Evolutionary conservation across 225 moss, liverwort and hornwort species (phyloP).

Genomic region (Pseudoscleropodium purum): DNA sequence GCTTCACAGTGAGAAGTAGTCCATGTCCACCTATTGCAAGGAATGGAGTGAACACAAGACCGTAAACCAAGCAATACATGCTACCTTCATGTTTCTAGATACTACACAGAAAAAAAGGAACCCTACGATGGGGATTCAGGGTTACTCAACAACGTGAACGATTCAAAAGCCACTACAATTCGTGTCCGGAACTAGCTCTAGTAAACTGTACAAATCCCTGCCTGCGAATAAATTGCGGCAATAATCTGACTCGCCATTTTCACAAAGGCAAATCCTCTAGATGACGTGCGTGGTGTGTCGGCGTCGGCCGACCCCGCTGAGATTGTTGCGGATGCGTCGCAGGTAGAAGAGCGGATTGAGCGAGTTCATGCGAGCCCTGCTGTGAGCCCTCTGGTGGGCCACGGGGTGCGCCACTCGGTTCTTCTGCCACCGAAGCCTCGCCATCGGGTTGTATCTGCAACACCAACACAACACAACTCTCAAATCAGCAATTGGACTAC

Average conservation of each 20-base stretch:
- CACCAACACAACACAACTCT: neutral
- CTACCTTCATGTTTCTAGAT: neutral
- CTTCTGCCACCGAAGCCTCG: neutral
- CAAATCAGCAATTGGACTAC: neutral
- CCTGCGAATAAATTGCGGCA: neutral
- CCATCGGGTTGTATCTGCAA: constrained; percentile 18
- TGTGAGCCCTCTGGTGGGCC: neutral
- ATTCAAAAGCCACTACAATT: neutral
- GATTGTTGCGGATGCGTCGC: constrained; percentile 24
- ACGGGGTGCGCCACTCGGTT: constrained; percentile 22
- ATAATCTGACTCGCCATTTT: neutral
- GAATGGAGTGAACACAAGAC: neutral
- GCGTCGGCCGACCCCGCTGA: neutral
- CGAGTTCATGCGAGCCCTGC: constrained; percentile 2
- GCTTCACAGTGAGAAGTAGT: neutral
- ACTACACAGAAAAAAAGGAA: neutral
- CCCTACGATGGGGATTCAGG: neutral
- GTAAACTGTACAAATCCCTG: neutral
- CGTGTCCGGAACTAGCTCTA: neutral
- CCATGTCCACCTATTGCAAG: neutral
- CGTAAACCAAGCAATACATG: neutral
- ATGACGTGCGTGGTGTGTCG: neutral
- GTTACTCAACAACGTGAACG: neutral
- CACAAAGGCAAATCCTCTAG: neutral
- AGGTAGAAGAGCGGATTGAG: constrained; percentile 26